Evolutionary conservation across 2,329 filamentous ascomycete species (phyloP).

Genomic region (Metarhizium guizhouense): DNA sequence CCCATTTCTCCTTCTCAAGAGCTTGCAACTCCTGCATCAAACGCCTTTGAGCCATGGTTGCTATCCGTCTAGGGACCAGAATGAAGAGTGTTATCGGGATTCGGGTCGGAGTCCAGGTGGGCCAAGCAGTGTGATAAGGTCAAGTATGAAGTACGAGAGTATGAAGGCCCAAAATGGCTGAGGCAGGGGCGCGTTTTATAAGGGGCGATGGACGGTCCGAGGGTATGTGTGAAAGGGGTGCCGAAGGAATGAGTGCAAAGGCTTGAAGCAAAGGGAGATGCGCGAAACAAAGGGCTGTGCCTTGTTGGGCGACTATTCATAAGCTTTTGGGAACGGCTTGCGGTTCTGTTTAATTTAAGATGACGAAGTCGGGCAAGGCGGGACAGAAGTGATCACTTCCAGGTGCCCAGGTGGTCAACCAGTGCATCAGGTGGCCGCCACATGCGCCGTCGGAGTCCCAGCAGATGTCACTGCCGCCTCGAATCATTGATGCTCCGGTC

Average conservation of each 20-base stretch:
- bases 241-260: neutral
- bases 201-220: neutral
- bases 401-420: constrained; percentile 1
- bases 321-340: neutral
- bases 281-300: neutral
- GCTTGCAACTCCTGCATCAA: constrained; percentile 82
- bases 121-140: neutral
- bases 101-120: neutral
- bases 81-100: neutral
- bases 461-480: no score
- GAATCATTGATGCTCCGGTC: no score
- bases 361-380: neutral
- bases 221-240: neutral
- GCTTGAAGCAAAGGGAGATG: neutral
- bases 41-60: constrained; percentile 53
- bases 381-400: neutral
- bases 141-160: no score
- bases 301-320: neutral
- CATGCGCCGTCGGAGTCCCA: neutral
- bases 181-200: neutral
- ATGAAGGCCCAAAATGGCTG: no score
- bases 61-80: constrained; percentile 1
- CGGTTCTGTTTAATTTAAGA: neutral
- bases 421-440: constrained; percentile 13
- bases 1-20: constrained; percentile 85